These are phyloP conservation scores for Raphanus hybrid DNA, from an alignment of 441 rosid species.

Conservation along the genomic window DNA sequence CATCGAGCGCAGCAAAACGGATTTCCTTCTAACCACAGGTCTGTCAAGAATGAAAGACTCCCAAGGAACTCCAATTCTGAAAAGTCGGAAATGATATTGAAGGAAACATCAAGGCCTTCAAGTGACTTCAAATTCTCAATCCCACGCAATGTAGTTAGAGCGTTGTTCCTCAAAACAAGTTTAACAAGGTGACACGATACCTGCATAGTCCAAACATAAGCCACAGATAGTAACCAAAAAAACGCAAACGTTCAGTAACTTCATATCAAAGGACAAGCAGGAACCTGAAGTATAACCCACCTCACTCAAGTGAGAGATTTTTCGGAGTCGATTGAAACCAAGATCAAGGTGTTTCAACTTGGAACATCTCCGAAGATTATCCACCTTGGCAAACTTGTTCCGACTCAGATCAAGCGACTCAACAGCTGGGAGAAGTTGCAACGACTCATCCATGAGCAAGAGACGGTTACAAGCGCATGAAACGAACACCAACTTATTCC, in stretches of 20 bases:
- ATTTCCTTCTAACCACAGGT: conserved; percentile 98
- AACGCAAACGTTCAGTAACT: too few relatives aligned
- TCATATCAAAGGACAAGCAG: not conserved
- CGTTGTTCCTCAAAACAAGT: conserved; percentile 97
- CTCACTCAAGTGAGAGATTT: conserved; percentile 76
- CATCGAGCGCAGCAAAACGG: conserved; percentile 89
- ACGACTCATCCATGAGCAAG: conserved; percentile 95
- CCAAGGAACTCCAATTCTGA: conserved; percentile 85
- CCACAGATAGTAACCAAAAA: conserved; percentile 14
- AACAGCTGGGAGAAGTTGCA: conserved; percentile 96
- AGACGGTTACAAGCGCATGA: conserved; percentile 88
- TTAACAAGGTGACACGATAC: conserved; percentile 77
- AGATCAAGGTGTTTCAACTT: conserved; percentile 94
- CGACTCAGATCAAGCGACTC: conserved; percentile 98
- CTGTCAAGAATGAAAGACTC: conserved; percentile 64
- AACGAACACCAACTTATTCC: conserved; percentile 85
- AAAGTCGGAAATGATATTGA: conserved; percentile 88
- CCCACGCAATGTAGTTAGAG: conserved; percentile 82
- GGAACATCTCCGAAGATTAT: conserved; percentile 81
- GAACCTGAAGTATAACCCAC: conserved; percentile 47
- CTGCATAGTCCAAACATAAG: conserved; percentile 69
- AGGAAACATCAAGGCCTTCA: conserved; percentile 96
- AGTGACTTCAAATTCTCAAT: conserved; percentile 96
- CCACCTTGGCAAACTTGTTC: conserved; percentile 89
- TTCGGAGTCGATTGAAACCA: conserved; percentile 87